Evolutionary conservation across 2,329 filamentous ascomycete genomes (phyloP).

Genomic region (Xylaria sp.): DNA sequence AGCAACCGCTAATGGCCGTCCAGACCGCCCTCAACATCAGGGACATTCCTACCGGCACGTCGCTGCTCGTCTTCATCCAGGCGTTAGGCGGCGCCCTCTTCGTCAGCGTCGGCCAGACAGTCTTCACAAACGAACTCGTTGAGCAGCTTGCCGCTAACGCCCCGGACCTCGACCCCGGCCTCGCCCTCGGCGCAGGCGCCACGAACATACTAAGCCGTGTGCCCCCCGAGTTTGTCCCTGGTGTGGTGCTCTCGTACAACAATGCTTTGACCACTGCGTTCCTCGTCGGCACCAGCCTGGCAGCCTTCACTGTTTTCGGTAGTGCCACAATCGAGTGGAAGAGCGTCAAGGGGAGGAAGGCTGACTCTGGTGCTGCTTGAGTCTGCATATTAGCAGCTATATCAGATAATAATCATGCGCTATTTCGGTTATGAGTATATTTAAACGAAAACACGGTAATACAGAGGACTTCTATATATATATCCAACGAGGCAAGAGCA

Average conservation of each 20-base stretch:
- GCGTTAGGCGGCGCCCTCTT: conserved; percentile 51
- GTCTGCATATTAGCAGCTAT: no score
- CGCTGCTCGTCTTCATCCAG: conserved; percentile 46
- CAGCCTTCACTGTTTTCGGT: conserved; percentile 47
- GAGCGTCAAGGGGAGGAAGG: conserved; percentile 59
- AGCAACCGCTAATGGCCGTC: conserved; percentile 46
- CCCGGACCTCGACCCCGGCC: conserved; percentile 39
- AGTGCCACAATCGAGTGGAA: conserved; percentile 54
- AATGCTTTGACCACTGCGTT: conserved; percentile 47
- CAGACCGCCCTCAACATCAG: conserved; percentile 41
- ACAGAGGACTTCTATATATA: background rate
- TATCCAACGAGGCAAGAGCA: no score
- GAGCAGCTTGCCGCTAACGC: conserved; percentile 40
- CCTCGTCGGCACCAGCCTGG: conserved; percentile 47
- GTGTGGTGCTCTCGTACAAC: conserved; percentile 47
- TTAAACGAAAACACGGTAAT: background rate
- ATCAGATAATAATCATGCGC: no score
- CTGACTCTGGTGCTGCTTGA: conserved; percentile 30
- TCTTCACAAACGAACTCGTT: conserved; percentile 53
- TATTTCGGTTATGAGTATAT: background rate
- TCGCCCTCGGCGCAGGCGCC: conserved; percentile 41
- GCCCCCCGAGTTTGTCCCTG: conserved; percentile 34
- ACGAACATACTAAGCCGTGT: conserved; percentile 40
- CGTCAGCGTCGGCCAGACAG: conserved; percentile 53
- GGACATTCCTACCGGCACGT: conserved; percentile 35